Percentiles rank a stretch among this genome's conserved stretches.
These are phyloP conservation scores for Avena eriantha DNA, from an alignment of 176 grass and related monocot genomes.

Conservation along the genomic window DNA sequence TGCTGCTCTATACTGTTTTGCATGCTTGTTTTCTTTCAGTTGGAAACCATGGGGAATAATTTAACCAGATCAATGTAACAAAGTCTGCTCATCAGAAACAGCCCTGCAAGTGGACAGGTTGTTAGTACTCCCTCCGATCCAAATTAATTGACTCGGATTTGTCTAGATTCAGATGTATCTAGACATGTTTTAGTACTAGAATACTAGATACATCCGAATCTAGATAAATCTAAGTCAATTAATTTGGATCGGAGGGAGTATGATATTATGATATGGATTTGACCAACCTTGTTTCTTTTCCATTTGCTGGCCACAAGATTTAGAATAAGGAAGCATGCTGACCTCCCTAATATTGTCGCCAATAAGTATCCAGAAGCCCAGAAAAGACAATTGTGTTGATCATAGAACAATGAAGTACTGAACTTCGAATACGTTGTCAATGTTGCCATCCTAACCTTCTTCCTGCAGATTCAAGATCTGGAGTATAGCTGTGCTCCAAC, in stretches of 20 bases:
- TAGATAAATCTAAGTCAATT: no score
- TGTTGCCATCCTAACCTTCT: not conserved
- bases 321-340: not conserved
- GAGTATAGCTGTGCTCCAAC: not conserved
- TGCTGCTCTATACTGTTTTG: not conserved
- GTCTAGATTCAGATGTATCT: no score
- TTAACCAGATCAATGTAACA: not conserved
- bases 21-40: not conserved
- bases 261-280: not conserved
- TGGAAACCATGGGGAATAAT: not conserved
- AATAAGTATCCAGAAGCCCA: not conserved
- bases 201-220: no score
- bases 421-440: not conserved
- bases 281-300: not conserved
- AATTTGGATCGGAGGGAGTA: no score
- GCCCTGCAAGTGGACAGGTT: not conserved
- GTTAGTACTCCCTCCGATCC: no score
- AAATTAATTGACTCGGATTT: no score
- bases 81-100: not conserved
- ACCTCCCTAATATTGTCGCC: not conserved
- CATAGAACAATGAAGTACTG: not conserved
- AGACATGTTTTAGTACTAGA: no score
- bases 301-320: not conserved
- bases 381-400: not conserved
- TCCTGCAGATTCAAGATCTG: not conserved